Evolutionary conservation across 768 basidiomycete genomes (phyloP), one percentile per base, ranked within the genome.

Genomic region (Cyathus striatus): DNA sequence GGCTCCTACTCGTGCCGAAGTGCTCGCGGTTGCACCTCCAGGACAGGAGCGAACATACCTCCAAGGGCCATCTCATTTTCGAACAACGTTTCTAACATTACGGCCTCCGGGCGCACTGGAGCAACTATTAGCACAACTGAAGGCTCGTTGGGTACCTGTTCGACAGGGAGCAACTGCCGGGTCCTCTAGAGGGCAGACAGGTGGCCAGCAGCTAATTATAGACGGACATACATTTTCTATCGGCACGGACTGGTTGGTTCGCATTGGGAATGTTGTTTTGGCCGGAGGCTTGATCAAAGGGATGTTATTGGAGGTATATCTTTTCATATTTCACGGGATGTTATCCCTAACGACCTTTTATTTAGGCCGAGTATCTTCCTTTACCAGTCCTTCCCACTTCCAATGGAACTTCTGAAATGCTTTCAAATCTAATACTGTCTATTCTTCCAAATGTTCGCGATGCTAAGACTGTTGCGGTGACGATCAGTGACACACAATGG

Each of bases 311-410:
- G 88, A 91, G 79, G 88, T 86, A 45, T 46, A 39, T 42, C 4
- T 16, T 16, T 37, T 36, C 43, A 40, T 27, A 27, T 42, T 53
- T 23, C 41, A 23, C 9, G 24, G 17, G 10, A 27, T 26, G 3
- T 20, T 44, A 30, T 42, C 23, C 42, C 17, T 45, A 7, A n/a
- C n/a, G n/a, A n/a, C n/a, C n/a, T n/a, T n/a, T n/a, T 13, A 41
- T 22, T 17, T 32, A 89, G 88, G 88, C 86, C 5, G 88, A 91
- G 58, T 91, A 90, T 57, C 75, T 90, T 13, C 88, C 88, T 2
- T 65, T 91, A 10, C 82, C 86, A 2, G 73, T 73, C 25, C 72
- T 88, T 44, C 76, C 80, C 40, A 66, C 73, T 0, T 70, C 74
- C 10, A 83, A 86, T 41, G 81, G 81, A 25, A 82, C 82, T 3